Evolutionary conservation across 2,329 filamentous ascomycete genomes (phyloP).

Genomic region (Ophidiomyces ophidiicola): DNA sequence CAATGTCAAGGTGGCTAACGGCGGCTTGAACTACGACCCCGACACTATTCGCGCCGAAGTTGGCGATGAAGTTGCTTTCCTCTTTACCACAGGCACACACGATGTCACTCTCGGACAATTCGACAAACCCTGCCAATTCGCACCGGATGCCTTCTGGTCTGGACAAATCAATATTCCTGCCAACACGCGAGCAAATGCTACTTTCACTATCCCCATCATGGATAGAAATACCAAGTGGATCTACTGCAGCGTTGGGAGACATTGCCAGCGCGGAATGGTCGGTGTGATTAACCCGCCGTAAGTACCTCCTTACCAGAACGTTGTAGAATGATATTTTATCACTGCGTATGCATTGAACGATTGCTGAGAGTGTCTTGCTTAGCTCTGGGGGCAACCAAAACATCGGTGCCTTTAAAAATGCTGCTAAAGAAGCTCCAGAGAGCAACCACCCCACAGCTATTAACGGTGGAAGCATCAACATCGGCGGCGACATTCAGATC

Average conservation of each 20-base stretch:
- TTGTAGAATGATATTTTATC: no score
- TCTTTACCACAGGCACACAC: slow-evolving; percentile 11
- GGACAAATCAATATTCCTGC: slow-evolving; percentile 12
- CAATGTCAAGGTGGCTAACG: slow-evolving; percentile 14
- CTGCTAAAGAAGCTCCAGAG: slow-evolving; percentile 1
- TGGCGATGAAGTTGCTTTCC: slow-evolving; percentile 14
- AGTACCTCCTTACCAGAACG: no score
- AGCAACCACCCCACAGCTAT: slow-evolving; percentile 9
- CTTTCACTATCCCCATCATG: slow-evolving; percentile 38
- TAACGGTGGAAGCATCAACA: slow-evolving; percentile 9
- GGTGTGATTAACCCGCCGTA: slow-evolving; percentile 41
- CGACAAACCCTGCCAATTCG: slow-evolving; percentile 12
- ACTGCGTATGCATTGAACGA: no score
- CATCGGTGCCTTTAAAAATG: slow-evolving; percentile 9
- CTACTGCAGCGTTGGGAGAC: slow-evolving; percentile 40
- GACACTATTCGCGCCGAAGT: slow-evolving; percentile 10
- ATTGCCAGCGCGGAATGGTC: slow-evolving; percentile 42
- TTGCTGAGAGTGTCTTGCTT: no score
- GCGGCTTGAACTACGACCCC: slow-evolving; percentile 11
- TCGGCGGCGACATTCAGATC: slow-evolving; percentile 1
- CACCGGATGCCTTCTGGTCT: slow-evolving; percentile 12
- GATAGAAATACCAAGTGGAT: slow-evolving; percentile 38
- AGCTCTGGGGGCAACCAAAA: slow-evolving; percentile 9
- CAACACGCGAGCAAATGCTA: slow-evolving; percentile 4
- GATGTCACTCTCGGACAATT: slow-evolving; percentile 14